Percentiles rank a stretch among this genome's conserved stretches.
phyloP scores from a whole-genome alignment of 495 filamentous ascomycete genomes.

The Alectoria sarmentosa region DNA sequence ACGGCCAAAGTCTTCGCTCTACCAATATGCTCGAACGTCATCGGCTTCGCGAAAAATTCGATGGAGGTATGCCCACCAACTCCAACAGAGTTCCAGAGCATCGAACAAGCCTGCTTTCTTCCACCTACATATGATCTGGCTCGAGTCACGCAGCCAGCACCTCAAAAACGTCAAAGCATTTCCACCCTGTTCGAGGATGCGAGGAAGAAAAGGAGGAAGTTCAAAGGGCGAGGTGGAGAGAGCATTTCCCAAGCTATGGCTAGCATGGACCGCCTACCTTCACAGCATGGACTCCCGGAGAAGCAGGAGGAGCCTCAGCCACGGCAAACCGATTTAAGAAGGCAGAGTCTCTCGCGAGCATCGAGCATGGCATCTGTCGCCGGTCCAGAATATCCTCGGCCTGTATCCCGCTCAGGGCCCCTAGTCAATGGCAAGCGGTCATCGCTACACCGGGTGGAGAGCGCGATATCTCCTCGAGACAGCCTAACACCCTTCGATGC shows the following conservation, averaged over 20 bases:
- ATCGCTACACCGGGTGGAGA: slow-evolving; percentile 23
- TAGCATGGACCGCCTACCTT: slow-evolving; percentile 15
- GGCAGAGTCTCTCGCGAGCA: slow-evolving; percentile 16
- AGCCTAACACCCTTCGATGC: slow-evolving; percentile 35
- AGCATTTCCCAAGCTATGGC: slow-evolving; percentile 52
- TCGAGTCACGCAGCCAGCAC: slow-evolving; percentile 22
- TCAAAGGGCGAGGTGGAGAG: slow-evolving; percentile 49
- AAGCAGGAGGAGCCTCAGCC: not conserved
- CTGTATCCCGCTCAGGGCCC: not conserved
- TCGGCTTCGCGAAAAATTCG: slow-evolving; percentile 14
- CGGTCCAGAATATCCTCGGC: not conserved
- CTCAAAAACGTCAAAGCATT: slow-evolving; percentile 49
- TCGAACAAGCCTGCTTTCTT: slow-evolving; percentile 15
- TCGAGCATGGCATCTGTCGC: slow-evolving; percentile 6
- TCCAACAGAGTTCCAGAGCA: not conserved
- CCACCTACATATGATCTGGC: slow-evolving; percentile 1
- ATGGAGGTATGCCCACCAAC: slow-evolving; percentile 1
- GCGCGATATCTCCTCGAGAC: slow-evolving; percentile 11
- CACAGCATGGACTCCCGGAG: not conserved
- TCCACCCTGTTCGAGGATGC: slow-evolving; percentile 53
- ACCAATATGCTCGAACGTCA: slow-evolving; percentile 34
- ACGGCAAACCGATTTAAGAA: slow-evolving; percentile 9
- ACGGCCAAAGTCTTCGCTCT: slow-evolving; percentile 30
- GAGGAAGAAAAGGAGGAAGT: slow-evolving; percentile 47
- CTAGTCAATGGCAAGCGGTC: slow-evolving; percentile 21